Conservation (phyloP, 1,284 basidiomycete species). For the Ustilago trichophora region DNA sequence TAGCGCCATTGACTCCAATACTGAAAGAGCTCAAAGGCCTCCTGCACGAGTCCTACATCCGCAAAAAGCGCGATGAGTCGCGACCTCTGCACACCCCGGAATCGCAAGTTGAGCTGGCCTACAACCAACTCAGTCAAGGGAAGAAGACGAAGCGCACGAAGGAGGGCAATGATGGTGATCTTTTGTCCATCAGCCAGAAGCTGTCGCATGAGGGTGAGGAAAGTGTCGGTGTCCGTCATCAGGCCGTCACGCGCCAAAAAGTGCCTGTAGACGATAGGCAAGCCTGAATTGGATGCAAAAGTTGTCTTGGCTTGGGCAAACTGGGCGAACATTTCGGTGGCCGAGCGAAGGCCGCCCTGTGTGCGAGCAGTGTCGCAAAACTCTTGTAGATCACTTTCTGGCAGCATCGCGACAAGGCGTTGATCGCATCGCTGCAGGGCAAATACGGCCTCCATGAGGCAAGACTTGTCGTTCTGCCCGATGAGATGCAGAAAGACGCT, state of each 20-base stretch:
- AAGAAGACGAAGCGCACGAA: conserved; percentile 24
- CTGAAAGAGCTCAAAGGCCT: conserved; percentile 36
- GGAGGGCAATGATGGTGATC: conserved; percentile 6
- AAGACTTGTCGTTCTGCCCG: conserved; percentile 11
- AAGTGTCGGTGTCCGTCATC: conserved; percentile 21
- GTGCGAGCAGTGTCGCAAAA: conserved; percentile 20
- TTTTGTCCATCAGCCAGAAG: conserved; percentile 8
- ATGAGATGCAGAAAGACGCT: conserved; percentile 18
- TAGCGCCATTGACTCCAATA: conserved; percentile 25
- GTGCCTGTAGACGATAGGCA: conserved; percentile 6
- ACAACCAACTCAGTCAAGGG: conserved; percentile 16
- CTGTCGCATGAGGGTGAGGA: conserved; percentile 8
- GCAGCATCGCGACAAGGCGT: conserved; percentile 31
- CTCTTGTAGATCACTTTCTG: conserved; percentile 13
- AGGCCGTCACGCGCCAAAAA: conserved; percentile 20
- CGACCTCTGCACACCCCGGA: conserved; percentile 1
- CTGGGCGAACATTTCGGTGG: conserved; percentile 11
- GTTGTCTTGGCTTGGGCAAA: conserved; percentile 37
- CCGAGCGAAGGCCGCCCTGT: background rate
- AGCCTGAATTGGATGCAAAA: background rate
- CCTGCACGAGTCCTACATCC: conserved; percentile 14
- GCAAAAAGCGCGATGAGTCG: conserved; percentile 17
- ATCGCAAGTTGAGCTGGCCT: conserved; percentile 25
- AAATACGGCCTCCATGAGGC: conserved; percentile 7
- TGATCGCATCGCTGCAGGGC: conserved; percentile 28